phyloP scores from a whole-genome alignment of 2,329 filamentous ascomycete genomes.

The Hirsutella minnesotensis region DNA sequence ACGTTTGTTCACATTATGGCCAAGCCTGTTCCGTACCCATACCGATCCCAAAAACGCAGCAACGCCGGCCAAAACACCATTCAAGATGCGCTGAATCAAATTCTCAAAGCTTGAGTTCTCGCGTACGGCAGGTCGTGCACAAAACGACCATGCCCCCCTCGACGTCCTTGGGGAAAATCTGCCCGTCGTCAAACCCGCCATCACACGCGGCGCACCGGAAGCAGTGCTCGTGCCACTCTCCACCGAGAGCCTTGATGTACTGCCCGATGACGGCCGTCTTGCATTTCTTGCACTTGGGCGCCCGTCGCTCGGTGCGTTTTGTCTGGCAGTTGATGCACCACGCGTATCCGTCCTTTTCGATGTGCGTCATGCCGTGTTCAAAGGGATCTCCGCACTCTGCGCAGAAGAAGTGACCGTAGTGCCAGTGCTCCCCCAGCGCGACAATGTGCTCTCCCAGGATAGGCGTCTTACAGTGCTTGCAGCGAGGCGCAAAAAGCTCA shows the following conservation, averaged over 20 bases:
- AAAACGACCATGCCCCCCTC: slow-evolving; percentile 38
- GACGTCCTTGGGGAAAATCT: slow-evolving; percentile 49
- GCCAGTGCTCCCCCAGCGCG: slow-evolving; percentile 90
- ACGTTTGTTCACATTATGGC: too few species aligned
- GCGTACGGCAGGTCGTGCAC: slow-evolving; percentile 49
- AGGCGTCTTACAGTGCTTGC: slow-evolving; percentile 91
- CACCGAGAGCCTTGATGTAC: slow-evolving; percentile 78
- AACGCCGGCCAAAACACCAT: too few species aligned
- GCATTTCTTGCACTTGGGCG: slow-evolving; percentile 80
- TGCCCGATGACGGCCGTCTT: slow-evolving; percentile 75
- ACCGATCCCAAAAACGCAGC: too few species aligned
- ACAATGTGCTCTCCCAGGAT: slow-evolving; percentile 93
- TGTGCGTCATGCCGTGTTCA: slow-evolving; percentile 53
- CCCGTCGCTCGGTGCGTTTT: slow-evolving; percentile 76
- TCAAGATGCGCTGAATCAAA: slow-evolving; percentile 6
- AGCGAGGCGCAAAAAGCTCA: slow-evolving; percentile 82
- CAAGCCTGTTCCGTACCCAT: too few species aligned
- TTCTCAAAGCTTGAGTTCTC: slow-evolving; percentile 42
- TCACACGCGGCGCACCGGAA: slow-evolving; percentile 65
- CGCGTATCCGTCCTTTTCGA: slow-evolving; percentile 95
- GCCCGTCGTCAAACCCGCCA: slow-evolving; percentile 50
- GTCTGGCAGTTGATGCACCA: slow-evolving; percentile 95
- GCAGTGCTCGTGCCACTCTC: slow-evolving; percentile 88
- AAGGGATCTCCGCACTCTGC: slow-evolving; percentile 97
- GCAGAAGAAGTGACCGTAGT: slow-evolving; percentile 97